phyloP scores from a whole-genome alignment of 768 basidiomycete species.

The Thelephora ganbajun region DNA sequence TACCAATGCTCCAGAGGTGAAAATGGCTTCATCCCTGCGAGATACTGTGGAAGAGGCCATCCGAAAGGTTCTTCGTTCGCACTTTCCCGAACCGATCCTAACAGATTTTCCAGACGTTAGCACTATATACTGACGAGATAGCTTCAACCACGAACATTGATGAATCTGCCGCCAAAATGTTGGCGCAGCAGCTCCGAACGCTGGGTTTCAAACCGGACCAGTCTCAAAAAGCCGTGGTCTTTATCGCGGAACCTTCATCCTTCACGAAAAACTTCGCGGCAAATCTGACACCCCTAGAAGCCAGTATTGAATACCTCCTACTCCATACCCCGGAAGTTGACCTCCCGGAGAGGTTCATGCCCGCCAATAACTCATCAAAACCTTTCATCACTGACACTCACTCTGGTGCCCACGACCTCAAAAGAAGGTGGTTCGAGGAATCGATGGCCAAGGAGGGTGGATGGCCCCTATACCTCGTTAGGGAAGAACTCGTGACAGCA shows the following conservation, averaged over 20 bases:
- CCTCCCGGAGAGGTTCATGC: constrained; percentile 60
- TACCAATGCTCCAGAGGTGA: constrained; percentile 54
- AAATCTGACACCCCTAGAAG: constrained; percentile 51
- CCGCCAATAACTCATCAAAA: constrained; percentile 48
- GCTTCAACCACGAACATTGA: constrained; percentile 21
- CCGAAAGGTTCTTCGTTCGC: constrained; percentile 39
- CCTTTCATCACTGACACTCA: constrained; percentile 56
- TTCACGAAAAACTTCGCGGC: constrained; percentile 49
- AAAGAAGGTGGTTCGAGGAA: constrained; percentile 68
- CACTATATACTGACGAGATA: constrained; percentile 34
- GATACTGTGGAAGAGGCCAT: constrained; percentile 73
- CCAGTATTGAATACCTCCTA: constrained; percentile 74
- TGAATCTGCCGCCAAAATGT: constrained; percentile 25
- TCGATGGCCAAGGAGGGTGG: constrained; percentile 74
- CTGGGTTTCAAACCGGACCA: constrained; percentile 57
- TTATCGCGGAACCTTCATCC: constrained; percentile 41
- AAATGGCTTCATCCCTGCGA: constrained; percentile 64
- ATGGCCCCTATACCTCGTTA: constrained; percentile 62
- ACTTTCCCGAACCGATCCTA: background rate
- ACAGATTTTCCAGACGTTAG: constrained; percentile 27
- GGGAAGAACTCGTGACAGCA: constrained; percentile 28
- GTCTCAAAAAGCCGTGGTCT: constrained; percentile 35
- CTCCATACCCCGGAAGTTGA: constrained; percentile 80
- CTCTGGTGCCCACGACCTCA: constrained; percentile 46
- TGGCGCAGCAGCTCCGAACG: constrained; percentile 40